Base-by-base conservation (phyloP, 1,284 basidiomycete species). In the Rhodofomes roseus region DNA sequence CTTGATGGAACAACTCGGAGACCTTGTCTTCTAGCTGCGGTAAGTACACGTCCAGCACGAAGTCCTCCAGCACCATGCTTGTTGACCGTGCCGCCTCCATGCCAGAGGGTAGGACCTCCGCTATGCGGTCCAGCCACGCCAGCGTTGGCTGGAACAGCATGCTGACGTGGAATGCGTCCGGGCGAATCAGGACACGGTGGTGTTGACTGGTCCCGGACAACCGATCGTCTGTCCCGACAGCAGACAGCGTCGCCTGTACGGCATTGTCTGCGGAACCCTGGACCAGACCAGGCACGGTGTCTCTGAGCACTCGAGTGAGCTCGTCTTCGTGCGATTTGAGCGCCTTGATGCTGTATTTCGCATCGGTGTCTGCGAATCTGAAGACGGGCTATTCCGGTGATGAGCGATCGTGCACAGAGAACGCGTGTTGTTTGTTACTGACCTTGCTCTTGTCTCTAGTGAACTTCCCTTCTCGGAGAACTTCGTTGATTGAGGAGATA, bases 1-100 rank as follows among this genome's bases (percentile, higher is more conserved):
- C 87, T 59, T 91, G 84, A 70, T 94, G 93, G 76, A 98, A 98
- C 34, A 96, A 78, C 55, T 85, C 80, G 0, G 92, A 89, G 43
- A 98, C 94, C 73, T 95, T 96, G 68, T 98, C 96, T 73, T 98
- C 96, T 61, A 99, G 76, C 72, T 97, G 95, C 0, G 96, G 96
- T 44, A 99, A 76, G 76, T 98, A 99, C 0, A 95, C 89, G 62
- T 90, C 91, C 56, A 94, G 79, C 7, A 99, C 95, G 71, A 99
- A 99, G 58, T 98, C 95, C 63, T 98, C 95, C 60, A 99, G 72
- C 36, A 96, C 85, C 16, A 82, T 80, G 48, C 86, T 89, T 39
- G 94, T 91, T 1, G 87, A 83, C 58, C 83, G 79, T 23, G 85
- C 85, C 39, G 85, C 84, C 65, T 92, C 92, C 34, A 83, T 66